Evolutionary conservation across 2,329 filamentous ascomycete genomes (phyloP), one percentile per base, ranked within the genome.

Genomic region (Pseudogymnoascus sp.): DNA sequence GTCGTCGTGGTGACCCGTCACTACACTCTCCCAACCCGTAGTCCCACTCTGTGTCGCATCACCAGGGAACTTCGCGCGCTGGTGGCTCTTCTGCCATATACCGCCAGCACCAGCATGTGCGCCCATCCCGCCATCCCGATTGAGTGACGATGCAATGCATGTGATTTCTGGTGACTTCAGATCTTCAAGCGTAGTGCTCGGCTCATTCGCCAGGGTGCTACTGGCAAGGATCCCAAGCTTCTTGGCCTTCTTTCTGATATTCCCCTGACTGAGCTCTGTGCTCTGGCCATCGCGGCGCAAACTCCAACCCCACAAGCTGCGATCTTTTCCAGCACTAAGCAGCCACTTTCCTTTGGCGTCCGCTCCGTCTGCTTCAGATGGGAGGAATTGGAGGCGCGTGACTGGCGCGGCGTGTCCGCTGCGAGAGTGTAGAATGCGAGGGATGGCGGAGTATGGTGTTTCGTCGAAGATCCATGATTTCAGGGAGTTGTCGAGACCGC

Each of bases 381-480:
- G 93, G 25, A 97, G 76, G 75, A 97, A 99, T 65, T 88, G 82
- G 31, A 99, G 81, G 61, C 85, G 88, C 35, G 87, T 92, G 62
- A 97, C 86, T 0, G 92, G 88, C 2, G 89, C 92, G 8, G 92
- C 91, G 73, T 99, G 94, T 1, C 94, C 94, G 68, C 90, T 92
- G 67, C 94, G 84, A 2, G 85, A 84, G 75, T 99, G 94, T 31
- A 99, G 78, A 25, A 91, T 88, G 16, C 93, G 85, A 1, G 94
- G 94, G 10, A 92, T 82, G 0, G 92, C 87, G 0, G 90, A 94
- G 73, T 96, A 96, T 0, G 93, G 92, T 0, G 87, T 88, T 73
- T 95, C 88, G 71, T 97, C 93, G 69, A 97, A 96, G 65, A 97
- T 94, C 93, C 93, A 97, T 4, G 92, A 92, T 73, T 93, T 95